Evolutionary conservation across 164 flowering plant genomes (phyloP).

Genomic region (Magnolia sinica): DNA sequence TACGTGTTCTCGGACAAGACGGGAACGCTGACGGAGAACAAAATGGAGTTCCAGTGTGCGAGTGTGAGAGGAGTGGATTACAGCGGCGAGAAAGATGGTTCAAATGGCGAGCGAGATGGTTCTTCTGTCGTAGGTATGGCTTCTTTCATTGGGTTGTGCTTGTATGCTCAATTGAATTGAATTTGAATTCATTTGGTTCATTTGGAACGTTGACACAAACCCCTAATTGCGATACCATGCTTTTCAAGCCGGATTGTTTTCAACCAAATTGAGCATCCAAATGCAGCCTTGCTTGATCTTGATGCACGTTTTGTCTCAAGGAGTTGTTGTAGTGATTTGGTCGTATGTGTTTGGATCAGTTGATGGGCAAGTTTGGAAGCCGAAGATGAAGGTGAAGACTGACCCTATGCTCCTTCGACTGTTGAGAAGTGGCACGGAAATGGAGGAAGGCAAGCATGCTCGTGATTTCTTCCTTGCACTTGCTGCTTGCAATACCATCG

Average conservation of each 20-base stretch:
- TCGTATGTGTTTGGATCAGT: constrained; percentile 31
- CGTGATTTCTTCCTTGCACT: constrained; percentile 82
- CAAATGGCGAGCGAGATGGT: constrained; percentile 34
- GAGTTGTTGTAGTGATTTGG: not conserved
- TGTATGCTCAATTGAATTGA: not conserved
- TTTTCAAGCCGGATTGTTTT: too few relatives aligned
- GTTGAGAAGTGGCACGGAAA: constrained; percentile 35
- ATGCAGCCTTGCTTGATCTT: not conserved
- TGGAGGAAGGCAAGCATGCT: constrained; percentile 46
- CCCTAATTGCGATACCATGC: too few relatives aligned
- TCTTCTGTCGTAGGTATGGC: constrained; percentile 54
- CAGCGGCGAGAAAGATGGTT: constrained; percentile 30
- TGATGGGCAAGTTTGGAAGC: constrained; percentile 59
- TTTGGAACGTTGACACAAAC: too few relatives aligned
- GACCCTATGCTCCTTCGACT: constrained; percentile 54
- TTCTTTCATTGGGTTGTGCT: not conserved
- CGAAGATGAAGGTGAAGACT: constrained; percentile 76
- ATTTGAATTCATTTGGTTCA: not conserved
- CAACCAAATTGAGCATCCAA: too few relatives aligned
- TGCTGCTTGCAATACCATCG: constrained; percentile 97
- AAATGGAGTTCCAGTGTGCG: constrained; percentile 97
- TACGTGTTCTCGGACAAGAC: constrained; percentile 97
- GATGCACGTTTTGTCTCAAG: not conserved
- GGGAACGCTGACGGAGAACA: constrained; percentile 96
- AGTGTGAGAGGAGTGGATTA: constrained; percentile 81